These are phyloP conservation scores for Tricholoma bakamatsutake DNA, from an alignment of 768 basidiomycete genomes.

Conservation along the genomic window DNA sequence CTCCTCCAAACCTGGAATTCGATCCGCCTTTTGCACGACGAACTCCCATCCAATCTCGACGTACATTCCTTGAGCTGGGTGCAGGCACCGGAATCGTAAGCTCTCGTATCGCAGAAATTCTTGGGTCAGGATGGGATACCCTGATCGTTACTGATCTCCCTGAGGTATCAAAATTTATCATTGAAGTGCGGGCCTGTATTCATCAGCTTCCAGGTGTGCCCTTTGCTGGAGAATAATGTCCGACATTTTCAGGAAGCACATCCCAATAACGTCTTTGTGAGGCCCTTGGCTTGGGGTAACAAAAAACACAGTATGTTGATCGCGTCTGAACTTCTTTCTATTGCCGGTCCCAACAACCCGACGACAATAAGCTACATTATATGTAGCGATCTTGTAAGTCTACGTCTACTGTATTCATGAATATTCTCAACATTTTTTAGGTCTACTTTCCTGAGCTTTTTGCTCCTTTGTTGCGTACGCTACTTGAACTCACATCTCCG, in stretches of 20 bases:
- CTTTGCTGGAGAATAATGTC: slow-evolving; percentile 37
- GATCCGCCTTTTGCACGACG: slow-evolving; percentile 45
- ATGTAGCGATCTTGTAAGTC: slow-evolving; percentile 78
- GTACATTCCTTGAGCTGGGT: slow-evolving; percentile 66
- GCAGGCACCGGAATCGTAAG: slow-evolving; percentile 70
- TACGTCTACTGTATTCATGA: background rate
- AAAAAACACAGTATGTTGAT: slow-evolving; percentile 35
- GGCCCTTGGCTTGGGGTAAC: slow-evolving; percentile 71
- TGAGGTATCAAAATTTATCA: slow-evolving; percentile 43
- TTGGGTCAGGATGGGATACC: slow-evolving; percentile 37
- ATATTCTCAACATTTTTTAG: slow-evolving; percentile 29
- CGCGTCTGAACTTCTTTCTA: slow-evolving; percentile 28
- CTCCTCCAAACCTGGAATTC: slow-evolving; percentile 33
- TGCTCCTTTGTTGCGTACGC: slow-evolving; percentile 66
- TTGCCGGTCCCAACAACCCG: background rate
- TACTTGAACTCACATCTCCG: slow-evolving; percentile 65
- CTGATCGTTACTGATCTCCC: slow-evolving; percentile 70
- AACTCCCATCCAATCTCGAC: slow-evolving; percentile 10
- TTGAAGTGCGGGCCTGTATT: background rate
- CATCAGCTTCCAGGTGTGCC: slow-evolving; percentile 34
- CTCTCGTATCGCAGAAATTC: slow-evolving; percentile 27
- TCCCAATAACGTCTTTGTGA: slow-evolving; percentile 32
- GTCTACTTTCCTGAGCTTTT: slow-evolving; percentile 84
- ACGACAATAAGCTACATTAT: slow-evolving; percentile 55
- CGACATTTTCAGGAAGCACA: background rate